Base-by-base conservation (phyloP, 495 filamentous ascomycete genomes). In the Penicillium chermesinum region DNA sequence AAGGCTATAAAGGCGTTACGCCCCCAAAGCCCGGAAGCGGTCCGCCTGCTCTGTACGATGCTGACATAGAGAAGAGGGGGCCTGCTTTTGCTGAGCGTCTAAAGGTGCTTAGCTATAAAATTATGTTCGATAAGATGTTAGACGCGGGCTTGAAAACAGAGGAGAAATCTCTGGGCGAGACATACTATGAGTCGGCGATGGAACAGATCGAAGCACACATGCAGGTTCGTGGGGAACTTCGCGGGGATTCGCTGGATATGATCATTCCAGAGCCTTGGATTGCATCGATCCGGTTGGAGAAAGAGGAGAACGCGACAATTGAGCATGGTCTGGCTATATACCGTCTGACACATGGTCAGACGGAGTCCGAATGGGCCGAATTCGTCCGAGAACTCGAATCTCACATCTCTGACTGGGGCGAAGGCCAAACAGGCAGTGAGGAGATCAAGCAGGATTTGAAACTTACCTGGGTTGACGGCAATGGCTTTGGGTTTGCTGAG, bases 401-500 rank as follows among this genome's bases (percentile, higher is more conserved):
- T 0, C 58, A 60, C 34, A 37, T 65, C 2, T 52, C 55, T 0
- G 52, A 60, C 30, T 64, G 66, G 52, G 64, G 62, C 19, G 40
- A 46, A 13, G 68, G 59, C 1, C 49, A 61, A 20, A 50, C 57
- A 1, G 61, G 60, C 1, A 53, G 47, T 13, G 53, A 54, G 33
- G 8, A 18, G 2, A 36, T 68, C 30, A 65, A 61, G 36, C 30
- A 43, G 14, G 37, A 60, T 40, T 40, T 65, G 12, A 62, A 51
- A 16, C 43, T 71, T 7, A 48, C 64, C 9, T 71, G 68, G 68
- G 20, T 63, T 1, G 64, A 68, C 53, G 66, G 68, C 2, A 55
- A 55, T 12, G 57, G 52, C 7, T 19, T 61, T 1, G 50, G 52
- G 3, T 55, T 71, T 17, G 7, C 53, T 1, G 61, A 65, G 33